Evolutionary conservation across 805 yeast species (phyloP).

Genomic region (Yarrowia divulgata): DNA sequence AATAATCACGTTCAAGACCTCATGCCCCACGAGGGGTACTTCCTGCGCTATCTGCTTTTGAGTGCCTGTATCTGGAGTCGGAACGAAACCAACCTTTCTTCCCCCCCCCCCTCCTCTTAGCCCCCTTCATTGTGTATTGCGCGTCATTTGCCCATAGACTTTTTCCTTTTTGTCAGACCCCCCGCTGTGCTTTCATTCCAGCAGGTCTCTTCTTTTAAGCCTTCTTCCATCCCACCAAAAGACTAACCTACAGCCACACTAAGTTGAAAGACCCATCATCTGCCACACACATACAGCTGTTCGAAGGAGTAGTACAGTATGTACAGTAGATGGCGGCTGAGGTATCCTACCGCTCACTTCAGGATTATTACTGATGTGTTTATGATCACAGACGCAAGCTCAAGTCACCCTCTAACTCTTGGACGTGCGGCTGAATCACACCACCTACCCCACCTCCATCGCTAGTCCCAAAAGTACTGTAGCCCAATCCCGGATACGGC

Average conservation of each 20-base stretch:
- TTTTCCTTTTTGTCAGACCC: not conserved
- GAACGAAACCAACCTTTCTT: not conserved
- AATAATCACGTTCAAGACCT: not conserved
- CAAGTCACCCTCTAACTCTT: too few relatives aligned
- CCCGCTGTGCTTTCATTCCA: constrained; percentile 9
- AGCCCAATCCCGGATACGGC: too few relatives aligned
- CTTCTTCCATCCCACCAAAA: not conserved
- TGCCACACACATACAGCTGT: not conserved
- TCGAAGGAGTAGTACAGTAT: too few relatives aligned
- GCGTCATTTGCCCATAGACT: constrained; percentile 9
- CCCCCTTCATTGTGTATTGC: not conserved
- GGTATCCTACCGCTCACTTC: too few relatives aligned
- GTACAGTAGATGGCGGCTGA: too few relatives aligned
- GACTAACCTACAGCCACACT: not conserved
- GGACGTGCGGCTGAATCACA: too few relatives aligned
- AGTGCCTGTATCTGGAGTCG: not conserved
- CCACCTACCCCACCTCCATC: not conserved
- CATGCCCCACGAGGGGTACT: constrained; percentile 4
- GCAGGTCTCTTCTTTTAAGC: not conserved
- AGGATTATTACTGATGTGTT: too few relatives aligned
- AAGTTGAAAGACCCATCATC: not conserved
- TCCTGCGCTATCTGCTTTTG: constrained; percentile 3
- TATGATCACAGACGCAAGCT: too few relatives aligned
- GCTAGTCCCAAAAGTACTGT: not conserved
- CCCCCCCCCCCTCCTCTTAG: not conserved